Conservation (phyloP, 2,329 filamentous ascomycete genomes). For the Calonectria ilicicola region DNA sequence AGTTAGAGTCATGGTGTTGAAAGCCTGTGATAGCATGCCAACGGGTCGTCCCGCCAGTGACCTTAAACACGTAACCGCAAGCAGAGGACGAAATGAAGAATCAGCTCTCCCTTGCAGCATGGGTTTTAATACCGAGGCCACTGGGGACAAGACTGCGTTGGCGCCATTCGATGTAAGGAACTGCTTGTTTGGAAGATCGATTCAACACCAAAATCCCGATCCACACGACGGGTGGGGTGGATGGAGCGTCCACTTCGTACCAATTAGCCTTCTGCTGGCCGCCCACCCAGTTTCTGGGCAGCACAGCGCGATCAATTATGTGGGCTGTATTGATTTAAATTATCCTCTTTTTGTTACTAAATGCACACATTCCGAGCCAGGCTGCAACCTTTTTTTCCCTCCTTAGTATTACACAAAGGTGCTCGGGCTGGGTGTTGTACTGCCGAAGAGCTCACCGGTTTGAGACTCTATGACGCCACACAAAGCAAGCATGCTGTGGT, state of each 20-base stretch:
- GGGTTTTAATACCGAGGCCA: neutral
- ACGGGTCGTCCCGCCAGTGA: neutral
- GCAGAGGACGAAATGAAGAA: neutral
- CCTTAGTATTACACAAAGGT: neutral
- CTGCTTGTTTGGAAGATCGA: constrained; percentile 5
- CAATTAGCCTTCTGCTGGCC: neutral
- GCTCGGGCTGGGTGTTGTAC: neutral
- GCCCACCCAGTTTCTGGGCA: neutral
- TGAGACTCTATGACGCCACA: constrained; percentile 7
- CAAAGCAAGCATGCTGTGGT: neutral
- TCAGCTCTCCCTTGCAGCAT: neutral
- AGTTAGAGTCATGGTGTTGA: neutral
- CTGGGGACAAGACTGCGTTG: neutral
- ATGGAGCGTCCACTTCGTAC: neutral
- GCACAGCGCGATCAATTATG: neutral
- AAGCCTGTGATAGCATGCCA: neutral
- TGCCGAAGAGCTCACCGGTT: neutral
- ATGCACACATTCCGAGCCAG: neutral
- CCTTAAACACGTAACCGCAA: neutral
- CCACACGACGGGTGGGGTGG: neutral
- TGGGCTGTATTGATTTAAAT: neutral
- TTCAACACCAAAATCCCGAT: constrained; percentile 28
- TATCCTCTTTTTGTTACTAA: neutral
- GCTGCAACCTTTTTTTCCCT: neutral
- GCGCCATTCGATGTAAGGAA: constrained; percentile 2